Base-by-base conservation (phyloP, 2,329 filamentous ascomycete species). In the Macrophomina tecta region DNA sequence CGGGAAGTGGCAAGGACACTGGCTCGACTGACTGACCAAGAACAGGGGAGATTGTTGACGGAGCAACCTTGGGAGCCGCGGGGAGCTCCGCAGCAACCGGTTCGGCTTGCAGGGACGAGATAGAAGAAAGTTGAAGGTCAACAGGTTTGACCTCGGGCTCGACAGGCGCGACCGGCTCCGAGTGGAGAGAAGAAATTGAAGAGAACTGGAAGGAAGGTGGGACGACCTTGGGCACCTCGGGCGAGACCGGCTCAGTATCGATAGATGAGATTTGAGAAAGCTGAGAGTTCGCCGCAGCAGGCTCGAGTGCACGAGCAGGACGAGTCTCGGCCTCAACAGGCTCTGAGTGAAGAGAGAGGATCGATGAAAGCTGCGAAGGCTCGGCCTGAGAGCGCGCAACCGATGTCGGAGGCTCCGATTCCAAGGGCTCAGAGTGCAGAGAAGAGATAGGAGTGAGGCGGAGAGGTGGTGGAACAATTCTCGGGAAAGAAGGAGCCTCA, bases 381-480 rank as follows among this genome's bases (percentile, higher is more conserved):
- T 49, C 18, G 12, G n/a, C 34, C 16, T 34, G 16, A 46, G 63
- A 16, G 30, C 51, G 49, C 34, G 49, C 63, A n/a, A 48, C 38
- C 12, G 51, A 38, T 14, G 66, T 16, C 14, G 68, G 67, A 49
- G 65, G 67, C 58, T 62, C 52, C 40, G 65, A 53, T 7, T 51
- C 52, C 30, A 30, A 14, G 11, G 60, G 60, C 61, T 81, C 79
- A 4, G 81, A 84, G 65, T 83, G 81, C 5, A 85, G 73, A 5
- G 82, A 81, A 65, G 80, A 79, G 48, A 86, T 79, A 1, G 78
- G 69, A 5, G 84, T 84, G 70, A 85, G 82, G 11, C 74, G 80
- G 60, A 81, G 69, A 49, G 55, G 45, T 28, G 60, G 60, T 14
- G 36, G 42, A 18, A 48, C 36, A n/a, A 48, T 48, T 58, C 64